Evolutionary conservation across 2,329 filamentous ascomycete genomes (phyloP), one percentile per base, ranked within the genome.

Genomic region (Stemphylium lycopersici): DNA sequence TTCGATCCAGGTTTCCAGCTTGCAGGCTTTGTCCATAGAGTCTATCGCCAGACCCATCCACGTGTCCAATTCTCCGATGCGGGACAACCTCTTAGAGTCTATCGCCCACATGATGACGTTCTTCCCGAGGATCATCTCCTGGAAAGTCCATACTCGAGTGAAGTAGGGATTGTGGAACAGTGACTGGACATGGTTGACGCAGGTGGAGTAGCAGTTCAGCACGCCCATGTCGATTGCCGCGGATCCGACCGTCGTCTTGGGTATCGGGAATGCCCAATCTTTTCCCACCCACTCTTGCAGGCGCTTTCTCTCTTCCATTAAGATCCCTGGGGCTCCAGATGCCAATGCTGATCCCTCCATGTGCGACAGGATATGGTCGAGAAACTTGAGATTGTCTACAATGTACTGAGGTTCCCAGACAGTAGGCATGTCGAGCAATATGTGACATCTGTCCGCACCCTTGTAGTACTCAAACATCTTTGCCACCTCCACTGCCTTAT

Each of bases 391-490:
- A 15, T 52, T 37, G 24, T 52, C 49, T 5, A 52, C 49, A 24
- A 52, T 52, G 11, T 33, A 12, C 12, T 52, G 49, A 5, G 49
- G 49, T 36, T 52, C 49, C 49, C 49, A 52, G 6, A 52, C 31
- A 18, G 29, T 43, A 4, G 49, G 49, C 42, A 52, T 41, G 4
- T 52, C 49, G 22, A 52, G 36, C 10, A 52, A 31, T 31, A 52
- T 47, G 24, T 47, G 49, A 8, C 49, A 52, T 24, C 36, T 40
- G 3, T 47, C 20, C 11, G 49, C 49, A 8, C 11, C 36, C 15
- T 52, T 52, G 37, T 52, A 52, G 16, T 52, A 52, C 31, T 52
- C 36, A 12, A 52, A 52, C 49, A 52, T 52, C 43, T 31, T 47
- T 1, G 43, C 40, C 10, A 52, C 15, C 20, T 52, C 49, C 16